Base-by-base conservation (phyloP, 306 rosid genomes). In the Rubus idaeus region DNA sequence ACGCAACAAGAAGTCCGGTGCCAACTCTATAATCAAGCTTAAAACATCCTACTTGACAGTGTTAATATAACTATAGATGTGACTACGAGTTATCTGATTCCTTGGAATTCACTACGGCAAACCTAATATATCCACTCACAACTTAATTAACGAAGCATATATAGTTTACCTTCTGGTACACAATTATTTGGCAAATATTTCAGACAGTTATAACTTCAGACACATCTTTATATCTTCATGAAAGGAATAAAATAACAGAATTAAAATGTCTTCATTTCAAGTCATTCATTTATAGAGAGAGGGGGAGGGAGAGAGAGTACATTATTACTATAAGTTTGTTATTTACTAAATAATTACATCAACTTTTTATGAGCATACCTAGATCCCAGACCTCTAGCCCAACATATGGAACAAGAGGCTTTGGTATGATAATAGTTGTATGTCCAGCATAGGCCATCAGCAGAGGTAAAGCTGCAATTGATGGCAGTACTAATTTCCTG, bases 371-470 rank as follows among this genome's bases (percentile, higher is more conserved):
- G 71, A 86, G 68, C 87, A 79, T 88, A 95, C 99, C 99, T 71
- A 92, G 92, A 83, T 92, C 93, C 84, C 89, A 84, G 84, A 95
- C 44, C 75, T 89, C 91, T 68, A 88, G 70, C 40, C 97, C 99
- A 39, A 89, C 76, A 67, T 89, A 87, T 57, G 93, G 90, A 52
- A 85, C 86, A 46, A 95, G 95, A 80, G 97, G 99, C 83, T 95
- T 95, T 16, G 99, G 99, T 78, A 95, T 87, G 79, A 95, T 52
- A 76, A 95, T 95, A 74, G 97, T 92, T 56, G 99, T 95, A 83
- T 95, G 99, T 83, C 99, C 99, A 81, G 97, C 97, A 85, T 95
- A 95, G 52, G 99, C 99, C 97, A 95, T 95, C 83, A 95, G 81
- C 93, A 95, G 86, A 73, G 97, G 95, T 79, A 95, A 95, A 74